These are phyloP conservation scores for Penicillium sp. DNA, from an alignment of 2,329 filamentous ascomycete genomes.

Conservation along the genomic window DNA sequence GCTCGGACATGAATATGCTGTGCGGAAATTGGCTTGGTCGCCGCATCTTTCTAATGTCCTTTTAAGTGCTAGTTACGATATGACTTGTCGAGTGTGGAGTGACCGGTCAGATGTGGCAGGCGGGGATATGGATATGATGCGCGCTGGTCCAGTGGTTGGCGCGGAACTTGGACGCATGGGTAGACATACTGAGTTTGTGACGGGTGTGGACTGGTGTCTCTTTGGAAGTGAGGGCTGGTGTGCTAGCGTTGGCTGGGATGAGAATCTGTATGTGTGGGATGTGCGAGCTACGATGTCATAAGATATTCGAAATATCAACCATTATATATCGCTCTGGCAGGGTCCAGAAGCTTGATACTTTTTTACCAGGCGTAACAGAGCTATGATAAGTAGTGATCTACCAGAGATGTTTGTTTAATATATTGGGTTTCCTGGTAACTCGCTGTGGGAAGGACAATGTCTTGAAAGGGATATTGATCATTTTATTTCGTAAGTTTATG, in stretches of 20 bases:
- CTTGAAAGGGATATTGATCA: constrained; percentile 9
- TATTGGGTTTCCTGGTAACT: background rate
- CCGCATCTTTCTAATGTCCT: constrained; percentile 85
- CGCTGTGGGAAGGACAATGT: background rate
- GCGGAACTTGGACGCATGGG: constrained; percentile 79
- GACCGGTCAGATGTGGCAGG: constrained; percentile 53
- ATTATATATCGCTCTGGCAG: constrained; percentile 14
- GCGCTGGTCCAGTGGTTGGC: constrained; percentile 44
- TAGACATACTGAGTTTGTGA: constrained; percentile 87
- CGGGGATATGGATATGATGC: constrained; percentile 33
- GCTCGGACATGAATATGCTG: constrained; percentile 81
- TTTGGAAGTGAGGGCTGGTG: constrained; percentile 95
- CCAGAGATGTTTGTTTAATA: background rate
- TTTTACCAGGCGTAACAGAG: too few species aligned
- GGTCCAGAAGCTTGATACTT: background rate
- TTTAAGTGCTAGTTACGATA: constrained; percentile 88
- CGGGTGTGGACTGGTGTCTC: constrained; percentile 93
- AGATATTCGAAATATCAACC: background rate
- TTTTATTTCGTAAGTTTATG: constrained; percentile 19
- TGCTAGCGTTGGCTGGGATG: constrained; percentile 89
- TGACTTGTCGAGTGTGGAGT: constrained; percentile 91
- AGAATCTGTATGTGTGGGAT: constrained; percentile 85
- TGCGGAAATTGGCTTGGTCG: constrained; percentile 78
- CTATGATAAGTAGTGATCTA: background rate
- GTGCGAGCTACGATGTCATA: constrained; percentile 56